Percentiles rank a stretch among this genome's conserved stretches.
Evolutionary conservation across 179 eudicot genomes (phyloP).

Genomic region (Spinacia oleracea): DNA sequence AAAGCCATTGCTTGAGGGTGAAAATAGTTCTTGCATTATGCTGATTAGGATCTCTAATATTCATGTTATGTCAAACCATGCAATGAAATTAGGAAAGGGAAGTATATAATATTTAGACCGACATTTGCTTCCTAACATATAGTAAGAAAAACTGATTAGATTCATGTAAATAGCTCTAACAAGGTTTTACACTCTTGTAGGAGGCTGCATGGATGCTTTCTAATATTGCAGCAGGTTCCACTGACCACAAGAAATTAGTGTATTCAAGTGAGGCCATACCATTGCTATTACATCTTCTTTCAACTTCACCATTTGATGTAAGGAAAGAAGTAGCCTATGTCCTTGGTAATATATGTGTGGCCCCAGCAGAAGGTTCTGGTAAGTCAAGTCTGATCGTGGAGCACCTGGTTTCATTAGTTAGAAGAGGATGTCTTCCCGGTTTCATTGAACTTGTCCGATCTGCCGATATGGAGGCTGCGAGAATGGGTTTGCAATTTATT

Average conservation of each 20-base stretch:
- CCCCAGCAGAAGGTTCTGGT: constrained; percentile 67
- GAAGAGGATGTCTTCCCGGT: constrained; percentile 76
- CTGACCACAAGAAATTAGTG: constrained; percentile 69
- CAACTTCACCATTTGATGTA: constrained; percentile 80
- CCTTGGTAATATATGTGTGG: constrained; percentile 90
- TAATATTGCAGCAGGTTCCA: constrained; percentile 89
- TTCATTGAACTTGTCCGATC: constrained; percentile 81
- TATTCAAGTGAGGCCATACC: constrained; percentile 70
- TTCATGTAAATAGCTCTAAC: constrained; percentile 4
- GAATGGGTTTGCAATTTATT: constrained; percentile 84
- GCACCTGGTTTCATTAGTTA: constrained; percentile 78
- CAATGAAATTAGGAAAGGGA: not conserved
- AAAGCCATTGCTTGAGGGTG: not conserved
- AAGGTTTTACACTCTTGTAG: constrained; percentile 36
- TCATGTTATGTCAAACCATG: not conserved
- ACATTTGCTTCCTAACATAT: not conserved
- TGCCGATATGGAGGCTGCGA: constrained; percentile 91
- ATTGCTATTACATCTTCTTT: constrained; percentile 56
- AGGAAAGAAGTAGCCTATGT: constrained; percentile 92
- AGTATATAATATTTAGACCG: not conserved
- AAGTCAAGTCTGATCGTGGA: constrained; percentile 68
- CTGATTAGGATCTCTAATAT: not conserved
- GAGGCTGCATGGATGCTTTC: constrained; percentile 99
- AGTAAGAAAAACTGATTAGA: not conserved
- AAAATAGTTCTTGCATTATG: not conserved